These are phyloP conservation scores for Thalassiosira mediterranea DNA, from an alignment of 352 stramenopile species.

Conservation along the genomic window DNA sequence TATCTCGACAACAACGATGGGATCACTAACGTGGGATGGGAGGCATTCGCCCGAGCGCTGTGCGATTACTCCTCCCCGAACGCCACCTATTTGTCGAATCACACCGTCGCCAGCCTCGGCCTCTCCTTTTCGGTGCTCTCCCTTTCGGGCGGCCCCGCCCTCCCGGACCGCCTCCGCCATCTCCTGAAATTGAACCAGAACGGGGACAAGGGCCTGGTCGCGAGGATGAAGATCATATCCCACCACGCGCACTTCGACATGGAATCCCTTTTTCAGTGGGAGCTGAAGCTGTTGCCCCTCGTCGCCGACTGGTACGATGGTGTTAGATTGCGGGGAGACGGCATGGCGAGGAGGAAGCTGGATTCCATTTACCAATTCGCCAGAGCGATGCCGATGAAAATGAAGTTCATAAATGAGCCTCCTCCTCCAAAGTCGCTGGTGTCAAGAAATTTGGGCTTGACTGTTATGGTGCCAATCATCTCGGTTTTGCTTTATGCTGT, in stretches of 20 bases:
- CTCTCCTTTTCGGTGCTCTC: background rate
- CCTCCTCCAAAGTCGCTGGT: no score
- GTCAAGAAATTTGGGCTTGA: no score
- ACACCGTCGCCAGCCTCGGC: background rate
- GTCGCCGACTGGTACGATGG: slow-evolving; percentile 6
- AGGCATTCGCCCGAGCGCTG: slow-evolving; percentile 1
- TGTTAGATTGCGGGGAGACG: no score
- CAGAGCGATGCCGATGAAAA: no score
- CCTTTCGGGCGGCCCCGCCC: no score
- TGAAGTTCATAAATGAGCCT: no score
- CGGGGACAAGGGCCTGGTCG: background rate
- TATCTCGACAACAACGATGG: slow-evolving; percentile 2
- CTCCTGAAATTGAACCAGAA: background rate
- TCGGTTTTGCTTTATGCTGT: no score
- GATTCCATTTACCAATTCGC: no score
- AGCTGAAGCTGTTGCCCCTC: slow-evolving; percentile 7
- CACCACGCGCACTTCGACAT: slow-evolving; percentile 6
- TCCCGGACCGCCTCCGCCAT: background rate
- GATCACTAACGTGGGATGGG: slow-evolving; percentile 4
- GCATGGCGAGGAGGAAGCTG: no score
- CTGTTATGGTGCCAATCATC: no score
- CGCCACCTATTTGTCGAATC: slow-evolving; percentile 1
- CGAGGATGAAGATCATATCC: slow-evolving; percentile 1
- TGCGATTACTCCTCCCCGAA: background rate
- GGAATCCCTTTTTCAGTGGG: slow-evolving; percentile 6